Conservation (phyloP, 768 basidiomycete genomes). For the Obba rivulosa region DNA sequence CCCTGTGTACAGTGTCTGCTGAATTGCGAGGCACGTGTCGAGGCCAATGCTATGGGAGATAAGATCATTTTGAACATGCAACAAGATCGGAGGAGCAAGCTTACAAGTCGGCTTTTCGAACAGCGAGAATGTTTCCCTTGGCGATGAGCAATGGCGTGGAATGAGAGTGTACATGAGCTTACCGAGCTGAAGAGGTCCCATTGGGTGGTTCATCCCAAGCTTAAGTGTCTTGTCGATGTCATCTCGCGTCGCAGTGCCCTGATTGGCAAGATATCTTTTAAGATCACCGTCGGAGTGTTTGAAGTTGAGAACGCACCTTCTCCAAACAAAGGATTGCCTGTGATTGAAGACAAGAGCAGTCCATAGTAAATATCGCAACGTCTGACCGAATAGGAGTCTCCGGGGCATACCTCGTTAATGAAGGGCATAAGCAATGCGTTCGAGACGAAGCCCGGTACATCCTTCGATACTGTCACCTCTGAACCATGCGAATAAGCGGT, state of each 20-base stretch:
- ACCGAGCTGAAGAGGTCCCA: slow-evolving; percentile 91
- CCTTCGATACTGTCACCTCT: slow-evolving; percentile 89
- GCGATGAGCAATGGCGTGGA: neutral
- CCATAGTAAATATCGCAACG: neutral
- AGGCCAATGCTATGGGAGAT: slow-evolving; percentile 73
- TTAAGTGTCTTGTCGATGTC: slow-evolving; percentile 95
- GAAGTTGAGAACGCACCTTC: slow-evolving; percentile 43
- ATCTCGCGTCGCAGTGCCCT: slow-evolving; percentile 89
- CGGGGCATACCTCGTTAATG: slow-evolving; percentile 89
- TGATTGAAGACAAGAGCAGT: neutral
- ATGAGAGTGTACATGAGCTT: neutral
- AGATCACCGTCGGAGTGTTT: neutral
- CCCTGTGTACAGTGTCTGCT: slow-evolving; percentile 82
- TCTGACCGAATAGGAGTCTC: too few relatives aligned
- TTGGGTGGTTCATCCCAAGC: slow-evolving; percentile 91
- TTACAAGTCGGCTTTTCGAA: slow-evolving; percentile 31
- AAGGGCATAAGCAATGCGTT: slow-evolving; percentile 96
- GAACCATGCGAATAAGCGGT: slow-evolving; percentile 1
- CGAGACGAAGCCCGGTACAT: slow-evolving; percentile 94
- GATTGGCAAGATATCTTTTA: neutral
- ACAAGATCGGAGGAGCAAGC: slow-evolving; percentile 9
- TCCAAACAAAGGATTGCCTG: slow-evolving; percentile 92
- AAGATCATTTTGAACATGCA: neutral
- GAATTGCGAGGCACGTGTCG: slow-evolving; percentile 93
- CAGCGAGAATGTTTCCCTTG: neutral